Conservation (phyloP, 352 stramenopile genomes). For the Pelagophyceae sp. region DNA sequence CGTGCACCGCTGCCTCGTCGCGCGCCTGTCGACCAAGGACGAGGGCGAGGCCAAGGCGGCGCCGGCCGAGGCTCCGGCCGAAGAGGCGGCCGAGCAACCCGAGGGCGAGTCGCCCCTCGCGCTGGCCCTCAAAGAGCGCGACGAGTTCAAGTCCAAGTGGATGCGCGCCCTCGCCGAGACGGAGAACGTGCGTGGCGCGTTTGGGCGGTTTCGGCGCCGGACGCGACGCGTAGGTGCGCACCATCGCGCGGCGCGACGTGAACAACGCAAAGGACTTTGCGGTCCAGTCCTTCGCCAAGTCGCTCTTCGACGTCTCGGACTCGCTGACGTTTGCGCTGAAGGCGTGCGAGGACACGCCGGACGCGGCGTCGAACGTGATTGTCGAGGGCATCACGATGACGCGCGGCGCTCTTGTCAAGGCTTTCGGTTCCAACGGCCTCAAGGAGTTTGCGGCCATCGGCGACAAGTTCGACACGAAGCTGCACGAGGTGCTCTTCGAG, state of each 20-base stretch:
- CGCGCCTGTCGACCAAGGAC: neutral
- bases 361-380: constrained; percentile 40
- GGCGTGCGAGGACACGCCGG: constrained; percentile 53
- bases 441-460: constrained; percentile 76
- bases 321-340: constrained; percentile 88
- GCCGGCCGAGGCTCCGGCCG: neutral
- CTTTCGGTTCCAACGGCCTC: constrained; percentile 77
- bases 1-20: neutral
- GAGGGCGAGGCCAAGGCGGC: neutral
- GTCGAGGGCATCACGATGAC: constrained; percentile 87
- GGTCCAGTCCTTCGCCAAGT: constrained; percentile 91
- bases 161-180: constrained; percentile 86
- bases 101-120: neutral
- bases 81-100: neutral
- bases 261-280: constrained; percentile 81
- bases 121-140: neutral
- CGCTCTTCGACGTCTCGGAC: constrained; percentile 91
- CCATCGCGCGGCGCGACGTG: constrained; percentile 82
- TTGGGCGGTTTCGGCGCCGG: constrained; percentile 14
- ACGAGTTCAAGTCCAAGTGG: constrained; percentile 4
- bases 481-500: constrained; percentile 95
- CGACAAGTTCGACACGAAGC: constrained; percentile 94
- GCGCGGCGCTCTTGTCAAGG: constrained; percentile 83
- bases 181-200: constrained; percentile 84
- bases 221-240: neutral